Conservation (phyloP, 2,329 filamentous ascomycete species). For the Botrytis galanthina region DNA sequence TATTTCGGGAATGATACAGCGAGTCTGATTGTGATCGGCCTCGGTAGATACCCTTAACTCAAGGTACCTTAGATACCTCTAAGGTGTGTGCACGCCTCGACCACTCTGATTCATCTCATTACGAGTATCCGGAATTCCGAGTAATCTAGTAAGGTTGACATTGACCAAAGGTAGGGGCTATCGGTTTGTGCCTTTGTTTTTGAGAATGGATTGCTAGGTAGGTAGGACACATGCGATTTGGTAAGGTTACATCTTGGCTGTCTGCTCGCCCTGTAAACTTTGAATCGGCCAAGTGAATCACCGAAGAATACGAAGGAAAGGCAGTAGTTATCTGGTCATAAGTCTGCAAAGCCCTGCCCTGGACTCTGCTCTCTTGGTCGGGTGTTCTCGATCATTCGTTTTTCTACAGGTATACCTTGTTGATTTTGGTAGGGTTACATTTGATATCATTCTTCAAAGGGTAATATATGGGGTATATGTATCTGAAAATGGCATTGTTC, state of each 20-base stretch:
- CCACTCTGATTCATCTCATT: slow-evolving; percentile 1
- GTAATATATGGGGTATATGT: neutral
- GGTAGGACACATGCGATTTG: neutral
- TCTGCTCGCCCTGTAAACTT: neutral
- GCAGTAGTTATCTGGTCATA: neutral
- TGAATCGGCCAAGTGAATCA: neutral
- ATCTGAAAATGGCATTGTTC: neutral
- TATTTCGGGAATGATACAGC: neutral
- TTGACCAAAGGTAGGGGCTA: neutral
- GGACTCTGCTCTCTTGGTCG: neutral
- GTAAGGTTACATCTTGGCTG: neutral
- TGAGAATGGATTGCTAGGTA: neutral
- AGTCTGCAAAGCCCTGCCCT: neutral
- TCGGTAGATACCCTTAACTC: neutral
- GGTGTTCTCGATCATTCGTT: neutral
- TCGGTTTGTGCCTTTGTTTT: neutral
- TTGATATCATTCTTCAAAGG: neutral
- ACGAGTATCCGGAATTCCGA: slow-evolving; percentile 1
- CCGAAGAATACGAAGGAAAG: neutral
- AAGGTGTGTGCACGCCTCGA: slow-evolving; percentile 12
- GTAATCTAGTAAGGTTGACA: neutral
- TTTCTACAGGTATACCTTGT: neutral
- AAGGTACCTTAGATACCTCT: slow-evolving; percentile 4
- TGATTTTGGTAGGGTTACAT: neutral
- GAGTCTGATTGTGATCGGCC: slow-evolving; percentile 14